Percentiles rank a stretch among this genome's conserved stretches.
Conservation (phyloP, 1,139 yeast genomes). For the Hemisphaericaspora lyxosophila region DNA sequence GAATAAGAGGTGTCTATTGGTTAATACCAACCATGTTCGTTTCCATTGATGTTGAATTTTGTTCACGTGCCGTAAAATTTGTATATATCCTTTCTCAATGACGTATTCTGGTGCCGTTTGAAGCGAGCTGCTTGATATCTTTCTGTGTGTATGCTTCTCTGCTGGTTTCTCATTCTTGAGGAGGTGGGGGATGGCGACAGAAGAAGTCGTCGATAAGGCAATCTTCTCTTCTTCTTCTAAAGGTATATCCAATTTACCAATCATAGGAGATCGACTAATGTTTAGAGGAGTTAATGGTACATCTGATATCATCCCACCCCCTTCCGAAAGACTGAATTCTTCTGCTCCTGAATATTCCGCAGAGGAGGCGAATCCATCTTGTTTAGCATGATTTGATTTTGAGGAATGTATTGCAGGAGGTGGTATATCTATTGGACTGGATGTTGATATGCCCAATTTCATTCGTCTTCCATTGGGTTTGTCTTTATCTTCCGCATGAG, state of each 20-base stretch:
- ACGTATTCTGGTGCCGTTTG: constrained; percentile 28
- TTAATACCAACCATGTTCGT: constrained; percentile 41
- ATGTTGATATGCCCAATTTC: background rate
- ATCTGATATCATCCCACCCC: constrained; percentile 5
- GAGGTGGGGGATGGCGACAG: background rate
- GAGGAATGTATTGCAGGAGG: background rate
- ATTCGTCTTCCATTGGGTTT: background rate
- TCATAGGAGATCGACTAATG: background rate
- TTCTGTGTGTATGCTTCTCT: background rate
- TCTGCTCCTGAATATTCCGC: constrained; percentile 4
- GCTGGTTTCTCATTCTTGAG: background rate
- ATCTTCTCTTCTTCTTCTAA: constrained; percentile 5
- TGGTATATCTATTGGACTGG: background rate
- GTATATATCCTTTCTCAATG: constrained; percentile 42
- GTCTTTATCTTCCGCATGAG: background rate
- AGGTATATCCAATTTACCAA: constrained; percentile 4
- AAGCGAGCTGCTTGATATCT: background rate
- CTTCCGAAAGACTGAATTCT: constrained; percentile 8
- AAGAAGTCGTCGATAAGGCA: no score
- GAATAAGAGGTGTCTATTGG: constrained; percentile 40
- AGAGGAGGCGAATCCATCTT: background rate
- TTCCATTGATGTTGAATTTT: constrained; percentile 49
- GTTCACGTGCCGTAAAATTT: constrained; percentile 32
- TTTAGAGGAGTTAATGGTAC: constrained; percentile 5
- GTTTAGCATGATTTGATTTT: background rate